Evolutionary conservation across 176 grass and related monocot species (phyloP).

Genomic region (Otatea glauca): DNA sequence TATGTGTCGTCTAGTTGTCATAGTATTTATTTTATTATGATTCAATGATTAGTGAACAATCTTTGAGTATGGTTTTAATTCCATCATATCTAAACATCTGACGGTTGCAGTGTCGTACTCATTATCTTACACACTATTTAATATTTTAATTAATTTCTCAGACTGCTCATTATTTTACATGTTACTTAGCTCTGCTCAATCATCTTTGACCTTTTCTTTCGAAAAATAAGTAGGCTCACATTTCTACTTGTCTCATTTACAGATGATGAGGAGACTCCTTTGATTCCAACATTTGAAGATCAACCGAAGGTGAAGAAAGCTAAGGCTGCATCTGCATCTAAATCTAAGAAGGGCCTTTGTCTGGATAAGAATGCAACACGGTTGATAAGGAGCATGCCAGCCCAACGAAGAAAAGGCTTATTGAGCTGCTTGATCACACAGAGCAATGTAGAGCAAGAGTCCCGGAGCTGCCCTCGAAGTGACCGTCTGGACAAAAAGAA

Average conservation of each 20-base stretch:
- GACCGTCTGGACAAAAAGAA: slow-evolving; percentile 51
- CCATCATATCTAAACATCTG: not conserved
- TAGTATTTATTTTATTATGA: not conserved
- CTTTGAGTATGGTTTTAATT: slow-evolving; percentile 4
- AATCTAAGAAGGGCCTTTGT: slow-evolving; percentile 33
- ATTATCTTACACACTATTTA: not conserved
- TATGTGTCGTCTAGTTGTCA: not conserved
- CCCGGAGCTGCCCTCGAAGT: slow-evolving; percentile 36
- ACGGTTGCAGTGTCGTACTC: not conserved
- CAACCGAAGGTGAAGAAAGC: slow-evolving; percentile 36
- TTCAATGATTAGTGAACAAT: not conserved
- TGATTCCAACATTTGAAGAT: slow-evolving; percentile 39
- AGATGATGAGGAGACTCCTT: slow-evolving; percentile 60
- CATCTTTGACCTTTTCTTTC: not conserved
- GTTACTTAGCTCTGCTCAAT: not conserved
- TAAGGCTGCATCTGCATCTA: slow-evolving; percentile 48
- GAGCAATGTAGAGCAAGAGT: slow-evolving; percentile 12
- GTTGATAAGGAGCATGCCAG: slow-evolving; percentile 58
- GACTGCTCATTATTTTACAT: not conserved
- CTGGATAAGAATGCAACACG: slow-evolving; percentile 55
- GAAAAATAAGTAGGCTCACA: not conserved
- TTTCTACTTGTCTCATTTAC: slow-evolving; percentile 40
- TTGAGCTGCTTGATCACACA: slow-evolving; percentile 45
- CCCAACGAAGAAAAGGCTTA: slow-evolving; percentile 50
- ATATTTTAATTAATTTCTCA: not conserved